Conservation (phyloP, 148 eudicot genomes). For the Heliosperma pusillum region DNA sequence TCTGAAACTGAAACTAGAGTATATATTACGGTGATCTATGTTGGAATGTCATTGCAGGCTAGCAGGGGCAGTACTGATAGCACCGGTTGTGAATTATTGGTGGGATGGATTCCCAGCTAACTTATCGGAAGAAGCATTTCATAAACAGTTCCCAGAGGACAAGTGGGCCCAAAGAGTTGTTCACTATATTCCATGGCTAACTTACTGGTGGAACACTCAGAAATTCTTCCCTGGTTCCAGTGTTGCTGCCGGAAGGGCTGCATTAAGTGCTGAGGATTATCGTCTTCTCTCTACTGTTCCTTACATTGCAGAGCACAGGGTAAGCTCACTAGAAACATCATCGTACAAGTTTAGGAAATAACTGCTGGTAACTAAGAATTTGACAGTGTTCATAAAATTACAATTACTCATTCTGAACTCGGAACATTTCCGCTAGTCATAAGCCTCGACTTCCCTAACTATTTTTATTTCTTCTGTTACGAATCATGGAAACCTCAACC, state of each 20-base stretch:
- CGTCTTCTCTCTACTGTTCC: slow-evolving; percentile 22
- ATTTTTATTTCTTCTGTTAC: not conserved
- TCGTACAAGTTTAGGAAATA: not conserved
- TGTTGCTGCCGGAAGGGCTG: slow-evolving; percentile 30
- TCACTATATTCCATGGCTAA: slow-evolving; percentile 47
- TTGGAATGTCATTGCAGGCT: slow-evolving; percentile 30
- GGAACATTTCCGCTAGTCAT: not conserved
- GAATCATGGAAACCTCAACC: not conserved
- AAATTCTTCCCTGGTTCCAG: slow-evolving; percentile 48
- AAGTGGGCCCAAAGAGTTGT: slow-evolving; percentile 49
- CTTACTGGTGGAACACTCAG: slow-evolving; percentile 69
- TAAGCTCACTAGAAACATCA: slow-evolving; percentile 5
- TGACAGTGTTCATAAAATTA: not conserved
- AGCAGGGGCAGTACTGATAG: slow-evolving; percentile 47
- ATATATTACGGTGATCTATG: not conserved
- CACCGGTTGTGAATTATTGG: slow-evolving; percentile 63
- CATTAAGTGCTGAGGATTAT: slow-evolving; percentile 29
- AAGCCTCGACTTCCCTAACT: not conserved
- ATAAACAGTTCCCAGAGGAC: slow-evolving; percentile 33
- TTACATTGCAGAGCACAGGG: not conserved
- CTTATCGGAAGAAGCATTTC: slow-evolving; percentile 35
- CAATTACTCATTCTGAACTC: not conserved
- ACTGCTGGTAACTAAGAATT: not conserved
- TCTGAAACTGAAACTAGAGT: not conserved
- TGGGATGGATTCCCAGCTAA: slow-evolving; percentile 52